phyloP scores from a whole-genome alignment of 2,329 filamentous ascomycete species.

The Verticillium zaregamsianum region DNA sequence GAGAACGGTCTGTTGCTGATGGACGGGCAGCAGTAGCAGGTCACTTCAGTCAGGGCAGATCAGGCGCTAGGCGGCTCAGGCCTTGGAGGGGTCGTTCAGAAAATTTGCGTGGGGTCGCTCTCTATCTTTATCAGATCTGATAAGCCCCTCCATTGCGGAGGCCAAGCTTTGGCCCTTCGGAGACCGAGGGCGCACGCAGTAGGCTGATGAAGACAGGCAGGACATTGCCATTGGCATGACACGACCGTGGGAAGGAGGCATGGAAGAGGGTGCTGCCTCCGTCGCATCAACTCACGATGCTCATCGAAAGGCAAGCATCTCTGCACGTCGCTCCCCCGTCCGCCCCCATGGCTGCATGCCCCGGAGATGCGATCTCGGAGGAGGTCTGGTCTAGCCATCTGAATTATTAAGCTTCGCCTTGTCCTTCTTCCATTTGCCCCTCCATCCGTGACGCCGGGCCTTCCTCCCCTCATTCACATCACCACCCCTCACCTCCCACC shows the following conservation, averaged over 20 bases:
- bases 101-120: conserved; percentile 4
- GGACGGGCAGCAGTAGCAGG: neutral
- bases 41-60: neutral
- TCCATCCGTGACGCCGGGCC: neutral
- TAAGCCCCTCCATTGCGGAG: conserved; percentile 2
- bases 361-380: conserved; percentile 12
- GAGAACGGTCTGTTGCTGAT: neutral
- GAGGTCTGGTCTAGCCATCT: neutral
- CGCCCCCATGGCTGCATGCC: neutral
- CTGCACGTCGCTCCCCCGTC: neutral
- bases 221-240: neutral
- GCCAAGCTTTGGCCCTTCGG: neutral
- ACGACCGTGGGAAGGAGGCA: neutral
- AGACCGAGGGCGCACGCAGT: conserved; percentile 7
- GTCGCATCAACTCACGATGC: neutral
- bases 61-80: neutral
- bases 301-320: neutral
- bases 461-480: neutral
- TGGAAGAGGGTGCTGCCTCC: neutral
- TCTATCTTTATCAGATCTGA: conserved; percentile 3
- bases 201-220: neutral
- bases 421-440: neutral
- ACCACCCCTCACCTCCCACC: neutral
- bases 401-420: neutral
- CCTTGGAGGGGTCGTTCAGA: conserved; percentile 5